phyloP scores from a whole-genome alignment of 495 filamentous ascomycete genomes.

The Aspergillus haitiensis region DNA sequence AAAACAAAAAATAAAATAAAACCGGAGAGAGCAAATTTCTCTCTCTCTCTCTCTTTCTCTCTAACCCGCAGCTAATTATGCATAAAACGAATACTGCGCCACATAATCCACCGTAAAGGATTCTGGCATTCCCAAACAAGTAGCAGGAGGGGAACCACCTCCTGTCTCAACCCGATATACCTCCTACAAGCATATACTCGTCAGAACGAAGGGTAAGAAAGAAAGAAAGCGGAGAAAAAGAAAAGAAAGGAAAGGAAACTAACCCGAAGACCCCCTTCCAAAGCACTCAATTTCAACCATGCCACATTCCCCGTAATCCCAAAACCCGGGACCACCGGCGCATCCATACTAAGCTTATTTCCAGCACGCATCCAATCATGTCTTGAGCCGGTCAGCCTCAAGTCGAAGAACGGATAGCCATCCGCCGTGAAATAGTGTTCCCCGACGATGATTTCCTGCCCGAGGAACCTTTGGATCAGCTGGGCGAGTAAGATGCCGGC shows the following conservation, averaged over 20 bases:
- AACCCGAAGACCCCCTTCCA: constrained; percentile 49
- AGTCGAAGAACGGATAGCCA: constrained; percentile 58
- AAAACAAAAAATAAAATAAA: not conserved
- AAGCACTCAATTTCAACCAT: constrained; percentile 59
- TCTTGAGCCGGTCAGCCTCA: constrained; percentile 43
- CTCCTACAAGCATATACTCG: constrained; percentile 30
- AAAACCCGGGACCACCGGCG: constrained; percentile 41
- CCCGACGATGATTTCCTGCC: constrained; percentile 45
- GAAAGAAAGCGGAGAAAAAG: constrained; percentile 10
- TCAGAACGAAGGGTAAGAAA: constrained; percentile 11
- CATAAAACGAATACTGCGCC: constrained; percentile 72
- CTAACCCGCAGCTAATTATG: not conserved
- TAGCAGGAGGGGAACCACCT: constrained; percentile 57
- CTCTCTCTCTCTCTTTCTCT: not conserved
- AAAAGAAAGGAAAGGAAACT: constrained; percentile 10
- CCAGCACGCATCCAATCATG: constrained; percentile 38
- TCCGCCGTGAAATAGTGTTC: constrained; percentile 64
- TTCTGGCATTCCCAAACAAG: constrained; percentile 38
- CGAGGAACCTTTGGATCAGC: constrained; percentile 27
- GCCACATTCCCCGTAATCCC: constrained; percentile 52
- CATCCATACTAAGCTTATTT: constrained; percentile 48
- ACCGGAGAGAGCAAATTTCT: not conserved
- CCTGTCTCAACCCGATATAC: constrained; percentile 71
- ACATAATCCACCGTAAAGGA: constrained; percentile 60
- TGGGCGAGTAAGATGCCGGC: constrained; percentile 33